Percentiles rank a stretch among this genome's conserved stretches.
Evolutionary conservation across 106 monocot genomes (phyloP).

Genomic region (Iris macrosiphon): DNA sequence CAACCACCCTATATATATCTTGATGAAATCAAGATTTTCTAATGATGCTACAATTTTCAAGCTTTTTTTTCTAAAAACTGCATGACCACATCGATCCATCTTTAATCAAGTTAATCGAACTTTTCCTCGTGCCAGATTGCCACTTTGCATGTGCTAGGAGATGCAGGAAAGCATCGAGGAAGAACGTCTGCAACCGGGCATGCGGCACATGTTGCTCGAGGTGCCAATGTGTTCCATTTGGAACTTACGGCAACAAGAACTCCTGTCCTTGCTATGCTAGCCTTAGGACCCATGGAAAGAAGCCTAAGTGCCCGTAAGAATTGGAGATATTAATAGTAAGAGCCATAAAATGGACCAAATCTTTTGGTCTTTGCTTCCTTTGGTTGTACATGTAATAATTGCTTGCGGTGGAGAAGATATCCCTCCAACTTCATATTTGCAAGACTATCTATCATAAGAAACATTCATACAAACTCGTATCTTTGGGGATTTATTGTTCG

Average conservation of each 20-base stretch:
- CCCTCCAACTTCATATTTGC: no score
- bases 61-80: background rate
- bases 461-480: no score
- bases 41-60: background rate
- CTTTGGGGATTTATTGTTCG: no score
- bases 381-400: no score
- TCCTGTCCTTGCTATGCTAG: slow-evolving; percentile 36
- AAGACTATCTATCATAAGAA: no score
- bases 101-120: no score
- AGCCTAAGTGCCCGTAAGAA: slow-evolving; percentile 30
- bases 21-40: background rate
- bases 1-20: no score
- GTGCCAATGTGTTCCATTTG: slow-evolving; percentile 32
- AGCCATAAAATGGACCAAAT: background rate
- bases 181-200: slow-evolving; percentile 27
- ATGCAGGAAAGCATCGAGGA: slow-evolving; percentile 28
- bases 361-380: no score
- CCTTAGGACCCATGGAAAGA: slow-evolving; percentile 21
- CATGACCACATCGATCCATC: background rate
- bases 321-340: no score
- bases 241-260: slow-evolving; percentile 37
- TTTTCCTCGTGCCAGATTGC: slow-evolving; percentile 20
- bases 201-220: slow-evolving; percentile 35
- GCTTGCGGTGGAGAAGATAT: no score
- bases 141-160: slow-evolving; percentile 29